phyloP scores from a whole-genome alignment of 2,329 filamentous ascomycete genomes.

The Talaromyces sp. region DNA sequence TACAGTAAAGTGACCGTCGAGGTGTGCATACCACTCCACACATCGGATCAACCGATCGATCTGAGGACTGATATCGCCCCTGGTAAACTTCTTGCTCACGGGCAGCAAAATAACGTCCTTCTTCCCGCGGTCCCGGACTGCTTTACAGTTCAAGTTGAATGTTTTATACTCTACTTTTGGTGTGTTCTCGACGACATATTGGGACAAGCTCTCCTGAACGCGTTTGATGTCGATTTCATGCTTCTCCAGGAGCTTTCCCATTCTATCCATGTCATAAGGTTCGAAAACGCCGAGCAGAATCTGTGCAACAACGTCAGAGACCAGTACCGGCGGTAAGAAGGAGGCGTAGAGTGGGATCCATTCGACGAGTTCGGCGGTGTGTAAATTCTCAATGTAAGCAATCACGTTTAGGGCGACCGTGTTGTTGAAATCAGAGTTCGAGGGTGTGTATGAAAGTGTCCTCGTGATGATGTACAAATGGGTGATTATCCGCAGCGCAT shows the following conservation, averaged over 20 bases:
- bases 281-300: slow-evolving; percentile 71
- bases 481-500: slow-evolving; percentile 63
- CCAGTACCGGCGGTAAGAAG: slow-evolving; percentile 60
- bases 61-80: slow-evolving; percentile 52
- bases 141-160: slow-evolving; percentile 2
- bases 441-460: slow-evolving; percentile 48
- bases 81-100: slow-evolving; percentile 68
- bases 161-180: slow-evolving; percentile 2
- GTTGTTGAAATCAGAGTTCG: slow-evolving; percentile 55
- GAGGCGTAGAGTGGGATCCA: slow-evolving; percentile 85
- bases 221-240: slow-evolving; percentile 66
- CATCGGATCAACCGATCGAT: slow-evolving; percentile 73
- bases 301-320: slow-evolving; percentile 66
- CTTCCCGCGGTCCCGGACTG: slow-evolving; percentile 7
- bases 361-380: slow-evolving; percentile 66
- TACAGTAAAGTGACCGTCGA: slow-evolving; percentile 66
- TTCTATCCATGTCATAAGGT: slow-evolving; percentile 57
- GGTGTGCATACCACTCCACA: slow-evolving; percentile 77
- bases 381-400: slow-evolving; percentile 75
- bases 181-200: slow-evolving; percentile 17
- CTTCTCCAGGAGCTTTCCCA: slow-evolving; percentile 69
- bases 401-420: slow-evolving; percentile 61
- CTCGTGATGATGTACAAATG: slow-evolving; percentile 65
- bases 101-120: slow-evolving; percentile 35
- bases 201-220: slow-evolving; percentile 67